phyloP scores from a whole-genome alignment of 768 basidiomycete species.

The Xerocomus spinulosus region DNA sequence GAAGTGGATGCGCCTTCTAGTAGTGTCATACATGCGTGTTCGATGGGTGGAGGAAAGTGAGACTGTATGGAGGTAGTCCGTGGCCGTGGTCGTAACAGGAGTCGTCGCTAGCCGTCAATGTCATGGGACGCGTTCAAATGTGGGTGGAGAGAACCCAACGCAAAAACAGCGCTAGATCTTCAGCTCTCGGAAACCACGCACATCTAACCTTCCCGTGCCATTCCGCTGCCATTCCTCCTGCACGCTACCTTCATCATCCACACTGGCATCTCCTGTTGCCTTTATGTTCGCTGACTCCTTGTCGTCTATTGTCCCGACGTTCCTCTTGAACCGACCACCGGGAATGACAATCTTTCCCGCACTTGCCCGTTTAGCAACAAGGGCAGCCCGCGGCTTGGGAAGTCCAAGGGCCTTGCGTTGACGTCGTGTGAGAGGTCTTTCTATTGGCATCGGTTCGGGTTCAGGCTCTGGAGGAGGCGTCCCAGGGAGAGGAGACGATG shows the following conservation, averaged over 20 bases:
- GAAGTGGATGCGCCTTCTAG: conserved; percentile 4
- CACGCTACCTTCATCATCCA: conserved; percentile 32
- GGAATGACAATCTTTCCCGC: conserved; percentile 62
- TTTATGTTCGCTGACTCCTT: conserved; percentile 17
- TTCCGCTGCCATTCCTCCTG: conserved; percentile 58
- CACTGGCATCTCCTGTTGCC: conserved; percentile 21
- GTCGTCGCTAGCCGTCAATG: conserved; percentile 10
- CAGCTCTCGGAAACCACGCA: conserved; percentile 73
- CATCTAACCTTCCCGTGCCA: conserved; percentile 69
- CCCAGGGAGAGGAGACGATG: conserved; percentile 36
- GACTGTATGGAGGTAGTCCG: conserved; percentile 1
- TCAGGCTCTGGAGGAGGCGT: conserved; percentile 30
- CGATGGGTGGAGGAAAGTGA: conserved; percentile 4
- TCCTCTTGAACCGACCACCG: conserved; percentile 48
- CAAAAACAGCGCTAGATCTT: conserved; percentile 45
- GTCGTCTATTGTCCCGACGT: conserved; percentile 9
- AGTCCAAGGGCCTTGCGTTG: conserved; percentile 67
- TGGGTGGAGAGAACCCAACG: not conserved
- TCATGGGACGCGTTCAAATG: not conserved
- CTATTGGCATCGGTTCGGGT: conserved; percentile 2
- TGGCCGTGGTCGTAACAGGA: conserved; percentile 7
- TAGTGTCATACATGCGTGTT: conserved; percentile 4
- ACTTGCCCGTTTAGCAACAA: conserved; percentile 27
- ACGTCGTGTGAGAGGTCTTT: conserved; percentile 54
- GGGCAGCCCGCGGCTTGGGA: conserved; percentile 47